These are phyloP conservation scores for Aureobasidium sp. DNA, from an alignment of 2,329 filamentous ascomycete species.

Conservation along the genomic window DNA sequence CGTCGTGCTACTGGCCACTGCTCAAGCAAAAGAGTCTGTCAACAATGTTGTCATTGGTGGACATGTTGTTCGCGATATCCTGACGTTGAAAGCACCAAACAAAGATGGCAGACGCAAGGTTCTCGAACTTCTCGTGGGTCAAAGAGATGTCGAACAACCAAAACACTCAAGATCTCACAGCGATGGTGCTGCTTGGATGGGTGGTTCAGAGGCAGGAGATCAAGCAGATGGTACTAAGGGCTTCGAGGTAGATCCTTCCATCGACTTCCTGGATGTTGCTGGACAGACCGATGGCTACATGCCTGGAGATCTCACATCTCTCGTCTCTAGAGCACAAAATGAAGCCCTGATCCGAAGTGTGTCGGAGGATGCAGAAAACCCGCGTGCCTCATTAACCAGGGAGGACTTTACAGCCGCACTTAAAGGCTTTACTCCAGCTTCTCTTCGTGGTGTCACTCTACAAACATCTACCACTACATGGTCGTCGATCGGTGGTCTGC, in stretches of 20 bases:
- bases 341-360: conserved; percentile 93
- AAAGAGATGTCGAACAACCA: conserved; percentile 38
- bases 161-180: neutral
- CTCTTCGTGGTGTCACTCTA: conserved; percentile 92
- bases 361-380: conserved; percentile 37
- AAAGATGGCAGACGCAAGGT: conserved; percentile 90
- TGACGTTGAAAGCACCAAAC: conserved; percentile 89
- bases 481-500: conserved; percentile 88
- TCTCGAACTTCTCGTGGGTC: conserved; percentile 78
- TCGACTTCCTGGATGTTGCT: conserved; percentile 94
- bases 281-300: conserved; percentile 98
- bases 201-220: conserved; percentile 60
- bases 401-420: conserved; percentile 87
- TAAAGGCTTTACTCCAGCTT: conserved; percentile 94
- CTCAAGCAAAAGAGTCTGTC: conserved; percentile 91
- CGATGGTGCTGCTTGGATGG: conserved; percentile 69
- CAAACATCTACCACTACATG: conserved; percentile 96
- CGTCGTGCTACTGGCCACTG: conserved; percentile 89
- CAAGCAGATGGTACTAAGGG: conserved; percentile 55
- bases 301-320: conserved; percentile 90
- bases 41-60: conserved; percentile 93
- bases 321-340: conserved; percentile 89
- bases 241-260: conserved; percentile 76
- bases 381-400: conserved; percentile 70
- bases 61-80: conserved; percentile 92